A percentile compares a stretch with the other conserved stretches of the same genome.
phyloP scores from a whole-genome alignment of 2,329 filamentous ascomycete species.

The Daldinia sp. region DNA sequence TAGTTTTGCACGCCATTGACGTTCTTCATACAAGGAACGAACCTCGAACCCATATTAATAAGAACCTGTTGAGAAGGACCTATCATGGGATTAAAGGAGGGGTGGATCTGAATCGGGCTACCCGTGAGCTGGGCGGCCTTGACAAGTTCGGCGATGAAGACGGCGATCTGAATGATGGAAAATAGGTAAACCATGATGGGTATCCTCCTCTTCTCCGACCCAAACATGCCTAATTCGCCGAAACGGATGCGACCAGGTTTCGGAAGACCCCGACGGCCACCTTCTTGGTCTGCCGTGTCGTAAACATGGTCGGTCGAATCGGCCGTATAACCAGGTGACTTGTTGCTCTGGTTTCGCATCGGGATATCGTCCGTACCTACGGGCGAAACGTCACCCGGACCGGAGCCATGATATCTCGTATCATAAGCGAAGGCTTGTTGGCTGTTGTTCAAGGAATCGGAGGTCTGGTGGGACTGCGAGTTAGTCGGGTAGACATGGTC shows the following conservation, averaged over 20 bases:
- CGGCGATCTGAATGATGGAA: slow-evolving; percentile 79
- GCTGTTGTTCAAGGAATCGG: slow-evolving; percentile 52
- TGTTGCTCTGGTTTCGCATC: slow-evolving; percentile 61
- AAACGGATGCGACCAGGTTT: slow-evolving; percentile 64
- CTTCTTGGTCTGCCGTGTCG: slow-evolving; percentile 60
- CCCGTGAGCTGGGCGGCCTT: slow-evolving; percentile 84
- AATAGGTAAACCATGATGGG: slow-evolving; percentile 88
- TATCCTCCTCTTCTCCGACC: slow-evolving; percentile 66
- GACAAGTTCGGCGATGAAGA: slow-evolving; percentile 90
- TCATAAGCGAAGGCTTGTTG: slow-evolving; percentile 64
- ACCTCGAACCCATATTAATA: slow-evolving; percentile 97
- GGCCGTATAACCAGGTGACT: slow-evolving; percentile 40
- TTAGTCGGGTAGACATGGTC: slow-evolving; percentile 73
- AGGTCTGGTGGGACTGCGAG: slow-evolving; percentile 52
- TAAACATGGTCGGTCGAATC: slow-evolving; percentile 71
- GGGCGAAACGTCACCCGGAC: slow-evolving; percentile 55
- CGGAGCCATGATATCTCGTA: slow-evolving; percentile 67
- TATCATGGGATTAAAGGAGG: slow-evolving; percentile 96
- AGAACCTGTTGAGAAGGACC: slow-evolving; percentile 90
- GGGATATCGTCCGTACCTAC: slow-evolving; percentile 67
- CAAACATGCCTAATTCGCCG: slow-evolving; percentile 71
- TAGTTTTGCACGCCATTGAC: slow-evolving; percentile 72
- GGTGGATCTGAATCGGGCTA: slow-evolving; percentile 81
- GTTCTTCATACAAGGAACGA: slow-evolving; percentile 94
- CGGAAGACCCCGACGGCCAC: slow-evolving; percentile 50